Evolutionary conservation across 1,284 basidiomycete species (phyloP), one percentile per base, ranked within the genome.

Genomic region (Pseudozyma thailandica): DNA sequence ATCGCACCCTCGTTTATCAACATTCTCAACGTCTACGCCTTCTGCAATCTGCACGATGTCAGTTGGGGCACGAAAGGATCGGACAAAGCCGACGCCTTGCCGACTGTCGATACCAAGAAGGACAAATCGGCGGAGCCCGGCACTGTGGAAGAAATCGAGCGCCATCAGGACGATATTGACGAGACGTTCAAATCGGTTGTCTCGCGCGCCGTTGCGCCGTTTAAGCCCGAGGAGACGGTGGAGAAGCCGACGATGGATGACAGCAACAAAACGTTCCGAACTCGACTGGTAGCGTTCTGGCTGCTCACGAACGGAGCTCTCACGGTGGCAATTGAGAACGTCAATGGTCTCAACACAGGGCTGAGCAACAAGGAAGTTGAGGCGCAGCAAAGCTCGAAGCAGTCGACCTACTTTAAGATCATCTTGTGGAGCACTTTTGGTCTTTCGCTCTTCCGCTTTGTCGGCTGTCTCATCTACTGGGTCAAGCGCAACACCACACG

Each of bases 1-100:
- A 84, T 96, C 51, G 94, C 93, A 16, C 92, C 92, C 0, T 92
- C 91, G 75, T 94, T 95, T 85, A 93, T 90, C 47, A 97, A 96
- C 80, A 90, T 96, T 26, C 88, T 98, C 71, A 96, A 96, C 84
- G 92, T 95, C 30, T 97, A 96, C 80, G 93, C 93, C 0, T 98
- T 97, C 86, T 96, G 93, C 78, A 82, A 82, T 64, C 51, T 82
- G 64, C 79, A 81, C 61, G 79, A 81, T 45, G 79, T 91, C 20
- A 92, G 90, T 30, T 93, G 93, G 93, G 93, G 93, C 84, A 96
- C 93, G 10, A 95, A 95, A 84, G 94, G 94, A 49, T 93, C 92
- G 57, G 95, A 98, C 85, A 94, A 95, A 83, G 93, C 90, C 0
- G 94, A 97, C 76, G 91, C 91, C 1, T 86, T 98, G n/a, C 95